Evolutionary conservation across 257 asterid genomes (phyloP), one percentile per base, ranked within the genome.

Genomic region (Sherardia arvensis): DNA sequence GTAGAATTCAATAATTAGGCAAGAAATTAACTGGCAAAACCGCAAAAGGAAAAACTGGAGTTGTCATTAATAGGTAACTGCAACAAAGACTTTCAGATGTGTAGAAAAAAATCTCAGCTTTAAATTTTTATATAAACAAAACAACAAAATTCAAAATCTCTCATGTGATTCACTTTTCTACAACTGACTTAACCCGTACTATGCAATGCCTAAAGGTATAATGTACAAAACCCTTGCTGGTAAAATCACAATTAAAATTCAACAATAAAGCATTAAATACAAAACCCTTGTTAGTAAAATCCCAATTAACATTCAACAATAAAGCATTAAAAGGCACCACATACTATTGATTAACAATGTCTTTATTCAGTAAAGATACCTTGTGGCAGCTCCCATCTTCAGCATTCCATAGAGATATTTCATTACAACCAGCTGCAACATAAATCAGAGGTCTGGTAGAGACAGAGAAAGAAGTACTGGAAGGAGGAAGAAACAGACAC

Each of bases 351-450:
- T 22, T 25, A 53, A 61, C 55, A 10, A 54, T 53, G 43, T 18
- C 14, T 38, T 60, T 25, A 18, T 15, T 34, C 27, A 23, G 53
- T 26, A 25, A 66, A 62, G 12, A 32, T 79, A 90, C 97, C 99
- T 93, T 97, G 77, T 93, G 99, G 78, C 99, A 86, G 87, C 97
- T 90, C 49, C 96, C 96, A 62, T 85, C 86, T 83, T 93, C 99
- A 43, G 97, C 96, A 79, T 90, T 87, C 99, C 97, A 90, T 57
- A 93, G 99, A 69, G 97, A 90, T 66, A 90, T 94, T 76, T 93
- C 95, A 75, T 90, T 90, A 68, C 92, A 84, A 56, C 99, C 97
- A 62, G 99, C 99, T 47, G 99, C 97, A 61, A 84, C 97, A 81
- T 93, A 90, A 36, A 90, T 83, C 71, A 90, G 93, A 33, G 99